Base-by-base conservation (phyloP, 1,284 basidiomycete genomes). In the Rhodotorula mucilaginosa region DNA sequence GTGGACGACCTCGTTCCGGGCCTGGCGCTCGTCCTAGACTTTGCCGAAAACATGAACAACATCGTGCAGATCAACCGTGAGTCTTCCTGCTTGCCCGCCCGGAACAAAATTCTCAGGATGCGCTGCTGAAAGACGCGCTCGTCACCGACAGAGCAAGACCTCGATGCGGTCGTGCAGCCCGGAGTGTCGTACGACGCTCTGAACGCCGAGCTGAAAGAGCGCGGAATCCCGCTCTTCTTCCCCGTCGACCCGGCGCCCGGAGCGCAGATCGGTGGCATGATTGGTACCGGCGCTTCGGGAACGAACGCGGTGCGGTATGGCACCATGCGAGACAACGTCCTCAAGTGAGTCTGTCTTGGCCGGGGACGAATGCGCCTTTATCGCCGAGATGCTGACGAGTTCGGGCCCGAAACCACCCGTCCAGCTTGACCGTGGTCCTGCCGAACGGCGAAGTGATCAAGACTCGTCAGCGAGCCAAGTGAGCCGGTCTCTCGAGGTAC, bases 391-490 rank as follows among this genome's bases (percentile, higher is more conserved):
- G 58, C 54, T 56, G 54, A 56, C 54, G 7, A 29, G 2, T 26
- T 21, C 19, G 39, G 39, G n/a, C 19, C 58, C 19, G n/a, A n/a
- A 52, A 52, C 13, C 18, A 6, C 21, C 8, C 19, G 48, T 7
- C 44, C 49, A 70, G 70, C 70, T 75, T 93, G 89, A 95, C 91
- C 0, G 90, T 93, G 12, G 93, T 97, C 0, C 85, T 97, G 2
- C 91, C 95, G 2, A 89, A 88, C 21, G 95, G 95, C 2, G 88
- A 97, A 79, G 90, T 97, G 23, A 94, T 98, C 80, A 96, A 95
- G 80, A 98, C 95, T 0, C 87, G 95, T 3, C 85, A 88, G 56
- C 84, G 92, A 51, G 90, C 95, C 0, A 78, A 77, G 78, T 80
- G 16, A 62, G 75, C 49, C 34, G 5, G 29, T 44, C 44, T 18